A percentile compares a stretch with the other conserved stretches of the same genome.
phyloP scores from a whole-genome alignment of 805 yeast species.

The Metschnikowia anglica region DNA sequence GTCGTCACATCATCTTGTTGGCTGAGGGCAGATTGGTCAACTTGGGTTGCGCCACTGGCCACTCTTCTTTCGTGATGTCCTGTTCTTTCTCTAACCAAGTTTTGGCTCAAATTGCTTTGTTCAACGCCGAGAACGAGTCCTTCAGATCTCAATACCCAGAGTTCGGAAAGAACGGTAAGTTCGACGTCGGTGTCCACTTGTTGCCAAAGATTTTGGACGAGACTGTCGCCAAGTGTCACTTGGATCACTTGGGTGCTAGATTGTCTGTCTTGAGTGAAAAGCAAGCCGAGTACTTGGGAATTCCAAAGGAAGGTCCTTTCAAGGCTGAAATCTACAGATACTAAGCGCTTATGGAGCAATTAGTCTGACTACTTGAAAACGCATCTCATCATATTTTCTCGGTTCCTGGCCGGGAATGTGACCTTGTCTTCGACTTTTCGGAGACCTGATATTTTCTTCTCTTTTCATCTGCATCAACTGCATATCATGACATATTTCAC shows the following conservation, averaged over 20 bases:
- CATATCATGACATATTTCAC: conserved; percentile 35
- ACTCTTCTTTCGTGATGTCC: conserved; percentile 98
- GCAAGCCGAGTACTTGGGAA: conserved; percentile 93
- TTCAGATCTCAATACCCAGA: conserved; percentile 84
- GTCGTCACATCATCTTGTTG: conserved; percentile 91
- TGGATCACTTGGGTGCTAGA: conserved; percentile 89
- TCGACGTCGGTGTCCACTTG: conserved; percentile 88
- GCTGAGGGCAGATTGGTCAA: conserved; percentile 99
- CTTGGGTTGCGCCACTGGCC: conserved; percentile 99
- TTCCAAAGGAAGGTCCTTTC: conserved; percentile 93
- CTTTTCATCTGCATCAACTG: conserved; percentile 45
- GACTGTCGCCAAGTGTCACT: conserved; percentile 96
- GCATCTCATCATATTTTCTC: conserved; percentile 8
- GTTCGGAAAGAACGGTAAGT: conserved; percentile 90
- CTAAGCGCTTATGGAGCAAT: conserved; percentile 40
- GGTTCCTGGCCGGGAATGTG: background rate
- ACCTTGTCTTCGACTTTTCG: background rate
- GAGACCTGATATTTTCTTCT: conserved; percentile 21
- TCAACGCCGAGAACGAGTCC: conserved; percentile 77
- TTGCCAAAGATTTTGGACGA: conserved; percentile 98
- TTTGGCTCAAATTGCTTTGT: conserved; percentile 82
- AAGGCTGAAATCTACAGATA: conserved; percentile 98
- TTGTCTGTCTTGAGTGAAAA: conserved; percentile 70
- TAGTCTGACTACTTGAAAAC: conserved; percentile 13
- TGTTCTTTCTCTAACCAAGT: conserved; percentile 99